Base-by-base conservation (phyloP, 768 basidiomycete genomes). In the Russula olivacea region DNA sequence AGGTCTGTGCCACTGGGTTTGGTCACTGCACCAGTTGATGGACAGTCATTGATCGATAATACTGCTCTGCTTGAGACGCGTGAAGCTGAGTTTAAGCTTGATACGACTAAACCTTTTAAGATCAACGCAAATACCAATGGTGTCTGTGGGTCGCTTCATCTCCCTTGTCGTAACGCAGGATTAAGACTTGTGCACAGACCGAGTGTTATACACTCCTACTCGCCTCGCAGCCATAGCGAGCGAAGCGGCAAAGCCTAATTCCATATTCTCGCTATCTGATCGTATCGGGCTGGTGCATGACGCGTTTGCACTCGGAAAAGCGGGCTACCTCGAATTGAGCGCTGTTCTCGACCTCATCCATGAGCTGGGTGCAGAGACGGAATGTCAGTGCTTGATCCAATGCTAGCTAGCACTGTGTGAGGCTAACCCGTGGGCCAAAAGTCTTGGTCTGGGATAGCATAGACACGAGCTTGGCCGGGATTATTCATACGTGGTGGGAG, bases 281-380 rank as follows among this genome's bases (percentile, higher is more conserved):
- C 83, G 92, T 25, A 87, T 98, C 68, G 95, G 95, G 19, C 79
- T 99, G 30, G 84, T 96, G 23, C 82, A 88, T 54, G 97, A 98
- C 69, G 80, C 87, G 0, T 79, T 89, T 70, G 87, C 87, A 1
- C 81, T 98, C 34, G 83, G 91, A 54, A 84, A 86, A 70, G 89
- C 93, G 21, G 94, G 94, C 3, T 82, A 90, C 69, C 78, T 85
- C 53, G 80, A 85, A 62, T 80, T 92, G 38, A 92, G 91, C 69
- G 86, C 85, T 64, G 83, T 87, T 1, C 78, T 99, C 68, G 83
- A 82, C 25, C 78, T 98, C 50, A 78, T 93, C 50, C 77, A 87
- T 55, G 79, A 81, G 50, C 77, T 95, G 68, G 81, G 80, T 66
- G 75, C 80, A 50, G 96, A 97, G 76, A 81, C 81, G 65, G 92